Evolutionary conservation across 306 rosid species (phyloP), one percentile per base, ranked within the genome.

Genomic region (Castanea crenata): DNA sequence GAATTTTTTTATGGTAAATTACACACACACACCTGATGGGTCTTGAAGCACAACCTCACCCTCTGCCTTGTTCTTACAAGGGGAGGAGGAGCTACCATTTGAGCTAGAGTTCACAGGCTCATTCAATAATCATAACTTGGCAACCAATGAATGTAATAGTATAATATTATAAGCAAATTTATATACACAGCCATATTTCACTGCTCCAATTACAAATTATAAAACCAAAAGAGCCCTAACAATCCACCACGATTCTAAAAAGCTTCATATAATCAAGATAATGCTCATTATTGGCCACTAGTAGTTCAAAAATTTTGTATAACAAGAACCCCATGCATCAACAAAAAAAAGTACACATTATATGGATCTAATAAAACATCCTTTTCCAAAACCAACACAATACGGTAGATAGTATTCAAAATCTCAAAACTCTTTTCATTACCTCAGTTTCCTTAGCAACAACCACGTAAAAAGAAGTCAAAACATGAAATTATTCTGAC

Each of bases 1-100:
- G 27, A 65, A 78, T n/a, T 14, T 74, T 78, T 74, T 12, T 4
- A 62, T 70, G 65, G 52, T 51, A 4, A 81, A 75, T 41, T 41
- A 41, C 46, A 41, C 31, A 71, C 58, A 49, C 54, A 74, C 67
- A 58, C 23, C 44, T 34, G 34, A 71, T 10, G 59, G 12, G 16
- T 12, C 54, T 12, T 49, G 54, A 49, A 49, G 15, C 54, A 49
- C 5, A 49, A 49, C 16, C 54, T 49, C 54, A 49, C 15, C 54
- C 4, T 49, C 54, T 2, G 4, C 54, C 54, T 49, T 49, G 54
- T 49, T 49, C 54, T 49, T 49, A 49, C 16, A 3, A 49, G 54
- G 54, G 16, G 5, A 49, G 54, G 54, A 49, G 54, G 16, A 49
- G 54, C 5, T 49, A 13, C 54, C 54, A 49, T 13, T 49, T 3